Base-by-base conservation (phyloP, 2,329 filamentous ascomycete genomes). In the Fusarium tuaranense region DNA sequence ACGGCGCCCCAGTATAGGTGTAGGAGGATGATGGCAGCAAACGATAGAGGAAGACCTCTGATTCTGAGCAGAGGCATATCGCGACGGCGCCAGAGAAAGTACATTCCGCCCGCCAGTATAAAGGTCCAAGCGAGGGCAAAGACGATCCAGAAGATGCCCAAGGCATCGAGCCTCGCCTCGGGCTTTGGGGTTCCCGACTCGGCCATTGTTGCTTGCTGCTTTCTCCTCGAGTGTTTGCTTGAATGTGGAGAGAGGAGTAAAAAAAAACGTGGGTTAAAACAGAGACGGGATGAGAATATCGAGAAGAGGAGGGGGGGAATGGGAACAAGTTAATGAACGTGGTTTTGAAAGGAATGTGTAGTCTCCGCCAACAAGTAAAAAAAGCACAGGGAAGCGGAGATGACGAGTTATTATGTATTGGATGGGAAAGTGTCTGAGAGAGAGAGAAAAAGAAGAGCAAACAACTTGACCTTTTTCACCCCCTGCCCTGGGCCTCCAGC, bases 1-100 rank as follows among this genome's bases (percentile, higher is more conserved):
- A 85, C 81, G 3, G 83, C 80, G 22, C 83, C 62, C 84, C 84
- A 87, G 79, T 86, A 87, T 5, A 83, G 67, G 67, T 87, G 85
- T 22, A 87, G 80, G 36, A 84, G 71, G 7, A 76, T 51, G 22
- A 88, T 81, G 34, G 85, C 83, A 9, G 80, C 78, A 63, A 86
- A 83, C 16, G 85, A 85, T 7, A 87, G 55, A 13, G 78, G 70
- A 8, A 88, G 73, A 32, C 84, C 84, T 61, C 85, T 81, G 59
- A 86, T 83, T 32, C 83, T 73, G 1, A 86, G 78, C 51, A 86
- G 81, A 12, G 83, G 83, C 75, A 82, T 84, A 63, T 84, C 78
- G 64, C 85, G 84, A 38, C 82, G 82, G 34, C 70, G 63, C 76
- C 80, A 83, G 62, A 87, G 83, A 71, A 83, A 87, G 48, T 69